These are phyloP conservation scores for Solanum bulbocastanum DNA, from an alignment of 257 asterid genomes.

Conservation along the genomic window DNA sequence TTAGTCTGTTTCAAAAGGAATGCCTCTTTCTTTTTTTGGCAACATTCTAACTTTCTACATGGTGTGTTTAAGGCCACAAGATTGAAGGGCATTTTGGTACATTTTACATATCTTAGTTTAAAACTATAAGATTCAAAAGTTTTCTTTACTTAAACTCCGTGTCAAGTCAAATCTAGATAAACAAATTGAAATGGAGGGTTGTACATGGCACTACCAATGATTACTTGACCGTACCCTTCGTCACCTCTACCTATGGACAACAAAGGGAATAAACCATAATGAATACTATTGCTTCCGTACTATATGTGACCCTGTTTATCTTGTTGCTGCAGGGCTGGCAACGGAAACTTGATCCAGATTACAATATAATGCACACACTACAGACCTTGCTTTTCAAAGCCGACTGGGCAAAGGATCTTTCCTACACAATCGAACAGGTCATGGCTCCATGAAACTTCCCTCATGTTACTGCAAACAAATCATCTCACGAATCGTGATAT, in stretches of 20 bases:
- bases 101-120: background rate
- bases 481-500: background rate
- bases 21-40: background rate
- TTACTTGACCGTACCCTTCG: background rate
- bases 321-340: constrained; percentile 51
- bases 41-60: background rate
- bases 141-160: background rate
- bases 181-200: background rate
- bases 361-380: constrained; percentile 64
- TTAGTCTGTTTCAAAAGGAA: background rate
- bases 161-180: background rate
- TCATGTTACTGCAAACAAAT: background rate
- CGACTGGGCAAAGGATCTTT: constrained; percentile 73
- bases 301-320: background rate
- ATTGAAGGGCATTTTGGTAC: background rate
- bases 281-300: background rate
- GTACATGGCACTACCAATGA: background rate
- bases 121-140: background rate
- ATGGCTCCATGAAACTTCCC: constrained; percentile 59
- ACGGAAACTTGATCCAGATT: constrained; percentile 75
- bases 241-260: background rate
- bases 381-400: constrained; percentile 65
- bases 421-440: constrained; percentile 55
- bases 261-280: background rate
- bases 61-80: background rate